Evolutionary conservation across 2,329 filamentous ascomycete genomes (phyloP), one percentile per base, ranked within the genome.

Genomic region (Phyllosticta citrichinensis): DNA sequence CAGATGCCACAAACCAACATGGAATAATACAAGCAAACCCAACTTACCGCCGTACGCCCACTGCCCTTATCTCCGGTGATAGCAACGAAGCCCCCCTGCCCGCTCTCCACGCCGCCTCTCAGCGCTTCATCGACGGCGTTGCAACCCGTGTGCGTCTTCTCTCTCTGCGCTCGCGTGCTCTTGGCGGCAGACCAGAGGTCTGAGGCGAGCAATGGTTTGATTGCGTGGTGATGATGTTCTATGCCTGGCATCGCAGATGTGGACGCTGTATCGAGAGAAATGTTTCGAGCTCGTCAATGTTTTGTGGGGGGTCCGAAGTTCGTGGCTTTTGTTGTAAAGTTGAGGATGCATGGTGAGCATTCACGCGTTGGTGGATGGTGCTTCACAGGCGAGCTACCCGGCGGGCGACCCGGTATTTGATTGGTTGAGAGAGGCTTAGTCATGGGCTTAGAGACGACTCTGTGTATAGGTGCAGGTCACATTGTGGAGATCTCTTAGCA

Each of bases 121-220:
- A 79, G 64, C 10, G 68, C 70, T 2, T 65, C 65, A 67, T 79
- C 74, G 20, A 79, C 61, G 9, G 66, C 66, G 25, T 62, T 58
- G 5, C 68, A 66, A 2, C 70, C 68, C 2, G 65, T 72, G 1
- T 55, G 61, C 1, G 75, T 27, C 54, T n/a, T 27, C 11, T 5
- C 27, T 35, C 3, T 17, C 54, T n/a, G 17, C 17, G 40, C n/a
- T 3, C 14, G 17, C n/a, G 3, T 47, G n/a, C 6, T 17, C 17
- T n/a, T n/a, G 40, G 14, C 40, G 6, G 40, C 40, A n/a, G 40
- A 47, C 17, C 17, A 47, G 14, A 47, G 40, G 6, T 47, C 14
- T 3, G 40, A 47, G 2, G 40, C 40, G 17, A n/a, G 14, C 5
- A 47, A 4, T 5, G 40, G 40, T 8, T 47, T 12, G 6, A 47